A percentile compares a stretch with the other conserved stretches of the same genome.
These are phyloP conservation scores for Trichosanthes truncata DNA, from an alignment of 306 rosid species.

Conservation along the genomic window DNA sequence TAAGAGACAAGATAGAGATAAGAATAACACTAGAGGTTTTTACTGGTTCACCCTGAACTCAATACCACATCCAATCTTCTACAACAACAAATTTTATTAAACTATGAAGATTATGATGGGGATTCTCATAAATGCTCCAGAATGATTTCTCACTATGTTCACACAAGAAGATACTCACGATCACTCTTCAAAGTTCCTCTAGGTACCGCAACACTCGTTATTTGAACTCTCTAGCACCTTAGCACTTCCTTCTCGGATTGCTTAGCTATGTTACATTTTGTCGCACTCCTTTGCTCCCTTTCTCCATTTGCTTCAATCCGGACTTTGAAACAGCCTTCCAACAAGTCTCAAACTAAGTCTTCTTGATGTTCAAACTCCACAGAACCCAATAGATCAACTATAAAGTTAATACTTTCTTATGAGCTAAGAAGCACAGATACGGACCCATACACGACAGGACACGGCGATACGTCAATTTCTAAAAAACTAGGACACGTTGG, in stretches of 20 bases:
- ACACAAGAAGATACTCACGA: too few relatives aligned
- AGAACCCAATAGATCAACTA: background rate
- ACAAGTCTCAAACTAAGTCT: background rate
- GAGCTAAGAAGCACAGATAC: too few relatives aligned
- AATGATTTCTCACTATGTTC: background rate
- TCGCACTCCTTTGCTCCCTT: background rate
- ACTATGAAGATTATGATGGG: too few relatives aligned
- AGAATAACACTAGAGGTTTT: too few relatives aligned
- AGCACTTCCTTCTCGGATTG: background rate
- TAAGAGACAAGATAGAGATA: too few relatives aligned
- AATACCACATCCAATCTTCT: too few relatives aligned
- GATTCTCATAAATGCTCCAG: background rate
- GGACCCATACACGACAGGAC: too few relatives aligned
- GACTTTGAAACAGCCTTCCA: background rate
- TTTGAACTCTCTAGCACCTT: background rate
- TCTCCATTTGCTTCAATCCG: background rate
- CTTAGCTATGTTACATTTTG: background rate
- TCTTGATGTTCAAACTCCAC: background rate
- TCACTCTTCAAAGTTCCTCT: background rate
- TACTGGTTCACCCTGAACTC: too few relatives aligned
- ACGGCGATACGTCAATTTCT: too few relatives aligned
- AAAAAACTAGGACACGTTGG: too few relatives aligned
- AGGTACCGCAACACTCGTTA: background rate
- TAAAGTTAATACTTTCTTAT: background rate
- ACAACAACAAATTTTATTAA: too few relatives aligned